Conservation (phyloP, 169 alveolate genomes). For the Plasmodium vivax region DNA sequence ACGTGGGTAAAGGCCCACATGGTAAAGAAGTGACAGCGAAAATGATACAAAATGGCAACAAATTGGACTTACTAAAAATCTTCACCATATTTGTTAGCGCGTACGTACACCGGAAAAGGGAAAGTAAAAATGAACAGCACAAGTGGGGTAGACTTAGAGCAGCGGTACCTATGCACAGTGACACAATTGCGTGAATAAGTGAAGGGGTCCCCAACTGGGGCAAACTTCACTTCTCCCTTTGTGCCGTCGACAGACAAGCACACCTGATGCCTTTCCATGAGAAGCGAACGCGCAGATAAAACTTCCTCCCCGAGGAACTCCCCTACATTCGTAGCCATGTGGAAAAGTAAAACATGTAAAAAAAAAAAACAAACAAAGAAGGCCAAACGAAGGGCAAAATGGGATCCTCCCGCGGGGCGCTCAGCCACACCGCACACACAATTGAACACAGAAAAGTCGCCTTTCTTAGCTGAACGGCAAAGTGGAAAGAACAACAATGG, state of each 20-base stretch:
- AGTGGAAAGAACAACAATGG: background rate
- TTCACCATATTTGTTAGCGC: background rate
- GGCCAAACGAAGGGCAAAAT: background rate
- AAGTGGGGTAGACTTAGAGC: background rate
- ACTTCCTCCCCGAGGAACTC: background rate
- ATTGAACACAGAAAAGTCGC: background rate
- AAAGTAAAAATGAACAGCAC: background rate
- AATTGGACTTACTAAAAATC: background rate
- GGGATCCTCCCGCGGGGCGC: background rate
- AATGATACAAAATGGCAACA: too few species aligned
- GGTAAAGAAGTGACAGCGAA: background rate
- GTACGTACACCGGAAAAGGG: background rate
- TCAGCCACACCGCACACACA: background rate
- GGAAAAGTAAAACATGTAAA: background rate
- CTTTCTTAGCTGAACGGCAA: background rate
- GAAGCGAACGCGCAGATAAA: background rate
- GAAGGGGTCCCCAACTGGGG: background rate
- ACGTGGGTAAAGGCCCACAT: background rate
- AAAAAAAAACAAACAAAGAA: too few species aligned
- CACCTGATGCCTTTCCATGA: background rate
- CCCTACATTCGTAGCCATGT: background rate
- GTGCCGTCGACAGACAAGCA: background rate
- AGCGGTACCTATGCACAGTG: background rate
- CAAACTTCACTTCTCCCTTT: background rate
- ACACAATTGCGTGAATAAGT: background rate